A percentile compares a stretch with the other conserved stretches of the same genome.
Conservation (phyloP, 441 rosid genomes). For the Populus tomentosa region DNA sequence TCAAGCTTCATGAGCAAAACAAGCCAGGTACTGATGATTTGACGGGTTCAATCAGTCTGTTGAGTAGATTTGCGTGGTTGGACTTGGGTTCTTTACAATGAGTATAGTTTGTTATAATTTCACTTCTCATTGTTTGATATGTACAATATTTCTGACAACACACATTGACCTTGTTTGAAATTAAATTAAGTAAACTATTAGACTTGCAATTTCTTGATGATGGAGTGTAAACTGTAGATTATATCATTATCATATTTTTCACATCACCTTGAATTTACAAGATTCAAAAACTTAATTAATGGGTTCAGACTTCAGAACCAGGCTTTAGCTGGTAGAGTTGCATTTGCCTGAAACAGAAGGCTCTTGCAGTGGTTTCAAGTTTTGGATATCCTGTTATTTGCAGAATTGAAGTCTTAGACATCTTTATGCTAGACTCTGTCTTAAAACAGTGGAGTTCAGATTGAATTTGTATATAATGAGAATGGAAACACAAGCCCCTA, state of each 20-base stretch:
- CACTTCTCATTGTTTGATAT: background rate
- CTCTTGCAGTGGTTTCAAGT: background rate
- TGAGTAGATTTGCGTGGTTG: background rate
- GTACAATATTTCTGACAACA: background rate
- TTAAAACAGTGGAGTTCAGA: background rate
- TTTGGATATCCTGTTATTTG: background rate
- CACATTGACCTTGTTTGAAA: background rate
- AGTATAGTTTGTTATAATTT: background rate
- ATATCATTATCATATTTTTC: too few relatives aligned
- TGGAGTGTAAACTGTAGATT: background rate
- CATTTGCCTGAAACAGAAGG: background rate
- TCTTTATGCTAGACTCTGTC: background rate
- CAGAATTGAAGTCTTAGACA: background rate
- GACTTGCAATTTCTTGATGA: background rate
- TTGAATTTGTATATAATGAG: background rate
- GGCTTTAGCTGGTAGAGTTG: background rate
- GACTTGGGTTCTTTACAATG: background rate
- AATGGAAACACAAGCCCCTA: background rate
- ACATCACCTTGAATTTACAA: background rate
- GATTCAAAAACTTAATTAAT: background rate
- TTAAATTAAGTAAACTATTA: background rate
- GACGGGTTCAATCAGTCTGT: background rate
- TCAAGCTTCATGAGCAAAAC: conserved; percentile 83
- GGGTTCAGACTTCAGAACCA: background rate
- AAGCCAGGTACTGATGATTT: conserved; percentile 53